A percentile compares a stretch with the other conserved stretches of the same genome.
phyloP scores from a whole-genome alignment of 371 early-diverging fungal genomes.

The Gilbertella persicaria region DNA sequence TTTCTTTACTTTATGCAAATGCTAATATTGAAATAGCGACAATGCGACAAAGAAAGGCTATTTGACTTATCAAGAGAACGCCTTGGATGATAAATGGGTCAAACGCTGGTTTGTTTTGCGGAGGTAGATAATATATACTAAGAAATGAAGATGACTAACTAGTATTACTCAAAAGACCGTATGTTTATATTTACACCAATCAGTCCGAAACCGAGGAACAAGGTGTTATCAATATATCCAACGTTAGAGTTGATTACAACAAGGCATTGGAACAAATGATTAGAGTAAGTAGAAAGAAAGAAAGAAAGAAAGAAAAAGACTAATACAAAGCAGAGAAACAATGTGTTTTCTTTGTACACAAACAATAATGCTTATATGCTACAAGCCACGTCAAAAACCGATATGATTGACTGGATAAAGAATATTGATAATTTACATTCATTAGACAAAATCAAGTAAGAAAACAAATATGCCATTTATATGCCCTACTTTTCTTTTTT shows the following conservation, averaged over 20 bases:
- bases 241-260: conserved; percentile 69
- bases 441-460: conserved; percentile 17
- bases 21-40: conserved; percentile 37
- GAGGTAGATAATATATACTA: conserved; percentile 37
- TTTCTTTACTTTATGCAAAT: not conserved
- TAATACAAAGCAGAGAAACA: conserved; percentile 43
- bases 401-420: conserved; percentile 77
- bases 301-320: not conserved
- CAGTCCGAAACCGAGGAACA: conserved; percentile 65
- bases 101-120: conserved; percentile 84
- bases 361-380: conserved; percentile 73
- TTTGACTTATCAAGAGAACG: conserved; percentile 62
- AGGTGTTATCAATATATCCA: conserved; percentile 71
- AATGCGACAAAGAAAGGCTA: conserved; percentile 63
- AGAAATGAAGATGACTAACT: conserved; percentile 9
- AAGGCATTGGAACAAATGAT: conserved; percentile 53
- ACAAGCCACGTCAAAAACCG: conserved; percentile 65
- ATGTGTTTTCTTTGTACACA: conserved; percentile 78
- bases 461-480: not conserved
- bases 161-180: conserved; percentile 53
- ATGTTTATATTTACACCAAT: conserved; percentile 73
- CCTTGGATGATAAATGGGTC: conserved; percentile 68
- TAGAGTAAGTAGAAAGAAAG: conserved; percentile 23
- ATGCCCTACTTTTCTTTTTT: not conserved
- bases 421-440: conserved; percentile 62